phyloP scores from a whole-genome alignment of 306 rosid genomes.

The Quercus suber region DNA sequence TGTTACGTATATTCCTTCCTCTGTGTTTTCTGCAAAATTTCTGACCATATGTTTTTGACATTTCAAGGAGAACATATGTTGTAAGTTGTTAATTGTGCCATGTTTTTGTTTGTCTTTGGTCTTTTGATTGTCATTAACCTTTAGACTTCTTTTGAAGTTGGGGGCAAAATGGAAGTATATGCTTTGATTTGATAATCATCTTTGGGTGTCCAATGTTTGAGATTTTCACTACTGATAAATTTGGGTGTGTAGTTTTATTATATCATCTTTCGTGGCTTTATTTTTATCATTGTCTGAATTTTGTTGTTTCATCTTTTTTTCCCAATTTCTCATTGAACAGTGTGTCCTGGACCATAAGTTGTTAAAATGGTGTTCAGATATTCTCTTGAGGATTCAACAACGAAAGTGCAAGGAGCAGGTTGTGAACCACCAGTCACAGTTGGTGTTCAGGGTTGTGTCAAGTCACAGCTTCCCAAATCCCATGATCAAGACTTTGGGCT shows the following conservation, averaged over 20 bases:
- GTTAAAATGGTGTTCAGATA: constrained; percentile 4
- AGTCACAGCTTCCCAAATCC: neutral
- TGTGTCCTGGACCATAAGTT: neutral
- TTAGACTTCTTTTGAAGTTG: neutral
- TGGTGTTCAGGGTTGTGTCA: neutral
- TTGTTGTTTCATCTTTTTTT: neutral
- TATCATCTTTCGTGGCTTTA: neutral
- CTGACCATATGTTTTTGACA: neutral
- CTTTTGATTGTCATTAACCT: neutral
- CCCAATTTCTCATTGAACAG: neutral
- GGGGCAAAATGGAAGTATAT: neutral
- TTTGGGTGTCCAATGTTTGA: neutral
- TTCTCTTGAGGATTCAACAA: neutral
- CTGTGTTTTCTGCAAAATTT: neutral
- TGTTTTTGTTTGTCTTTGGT: neutral
- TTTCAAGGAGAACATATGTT: neutral
- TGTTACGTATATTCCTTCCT: neutral
- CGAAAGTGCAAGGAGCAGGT: neutral
- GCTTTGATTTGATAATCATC: neutral
- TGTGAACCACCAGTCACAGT: neutral
- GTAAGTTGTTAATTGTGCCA: neutral
- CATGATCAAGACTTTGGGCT: neutral
- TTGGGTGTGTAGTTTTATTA: neutral
- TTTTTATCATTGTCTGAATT: neutral
- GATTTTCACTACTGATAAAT: neutral